phyloP scores from a whole-genome alignment of 2,329 filamentous ascomycete species.

The Capronia coronata region DNA sequence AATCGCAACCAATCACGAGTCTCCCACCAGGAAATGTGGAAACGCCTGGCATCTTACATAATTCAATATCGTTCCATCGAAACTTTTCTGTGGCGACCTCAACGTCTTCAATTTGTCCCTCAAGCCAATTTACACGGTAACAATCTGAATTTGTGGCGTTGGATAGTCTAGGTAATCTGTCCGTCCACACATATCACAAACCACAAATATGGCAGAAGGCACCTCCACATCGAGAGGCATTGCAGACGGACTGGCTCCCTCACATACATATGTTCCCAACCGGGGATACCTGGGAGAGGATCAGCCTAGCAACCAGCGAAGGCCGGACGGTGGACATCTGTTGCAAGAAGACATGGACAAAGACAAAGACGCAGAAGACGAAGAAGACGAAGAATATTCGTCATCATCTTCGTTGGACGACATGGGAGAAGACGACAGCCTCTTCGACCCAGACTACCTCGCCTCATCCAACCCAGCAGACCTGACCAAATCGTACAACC shows the following conservation, averaged over 20 bases:
- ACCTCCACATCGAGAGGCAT: conserved; percentile 26
- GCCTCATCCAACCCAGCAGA: conserved; percentile 56
- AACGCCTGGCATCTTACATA: no score
- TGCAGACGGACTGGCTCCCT: conserved; percentile 43
- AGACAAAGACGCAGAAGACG: conserved; percentile 34
- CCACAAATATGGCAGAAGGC: conserved; percentile 2
- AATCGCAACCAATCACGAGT: neutral
- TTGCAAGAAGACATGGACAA: conserved; percentile 29
- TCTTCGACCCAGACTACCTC: conserved; percentile 50
- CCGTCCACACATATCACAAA: neutral
- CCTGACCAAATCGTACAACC: conserved; percentile 81
- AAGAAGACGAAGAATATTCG: no score
- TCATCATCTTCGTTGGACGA: conserved; percentile 40
- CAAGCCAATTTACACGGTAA: no score
- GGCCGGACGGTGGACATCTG: conserved; percentile 26
- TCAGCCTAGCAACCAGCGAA: conserved; percentile 30
- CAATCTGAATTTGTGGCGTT: no score
- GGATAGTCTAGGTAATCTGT: no score
- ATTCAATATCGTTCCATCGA: neutral
- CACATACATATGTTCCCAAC: conserved; percentile 46
- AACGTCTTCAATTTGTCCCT: neutral
- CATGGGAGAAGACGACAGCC: conserved; percentile 56
- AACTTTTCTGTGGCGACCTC: neutral
- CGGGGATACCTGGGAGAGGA: conserved; percentile 41
- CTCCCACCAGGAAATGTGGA: neutral